A percentile compares a stretch with the other conserved stretches of the same genome.
Conservation (phyloP, 23 red algal genomes). For the Gracilaria vermiculophylla region DNA sequence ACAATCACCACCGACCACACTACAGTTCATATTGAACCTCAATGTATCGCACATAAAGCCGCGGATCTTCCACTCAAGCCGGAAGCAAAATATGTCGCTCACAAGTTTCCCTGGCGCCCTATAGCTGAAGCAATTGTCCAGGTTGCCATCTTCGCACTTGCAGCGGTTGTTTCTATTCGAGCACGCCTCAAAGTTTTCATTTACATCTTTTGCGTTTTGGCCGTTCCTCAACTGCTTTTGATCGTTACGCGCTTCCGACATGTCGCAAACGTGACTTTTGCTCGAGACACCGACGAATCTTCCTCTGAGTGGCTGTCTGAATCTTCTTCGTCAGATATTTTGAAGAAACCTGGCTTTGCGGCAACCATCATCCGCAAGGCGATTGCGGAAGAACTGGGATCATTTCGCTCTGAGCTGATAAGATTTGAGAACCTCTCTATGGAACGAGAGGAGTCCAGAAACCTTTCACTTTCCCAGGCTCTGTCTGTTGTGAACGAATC, state of each 20-base stretch:
- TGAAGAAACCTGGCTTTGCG: not conserved
- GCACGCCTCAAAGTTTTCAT: conserved; percentile 12
- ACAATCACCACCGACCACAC: not conserved
- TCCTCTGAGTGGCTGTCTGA: not conserved
- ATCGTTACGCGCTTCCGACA: conserved; percentile 13
- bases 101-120: not conserved
- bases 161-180: conserved; percentile 7
- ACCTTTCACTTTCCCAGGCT: conserved; percentile 18
- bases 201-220: conserved; percentile 19
- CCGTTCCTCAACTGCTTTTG: conserved; percentile 28
- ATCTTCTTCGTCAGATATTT: not conserved
- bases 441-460: conserved; percentile 29
- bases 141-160: conserved; percentile 16
- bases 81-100: not conserved
- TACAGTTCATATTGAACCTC: not conserved
- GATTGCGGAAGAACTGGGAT: not conserved
- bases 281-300: not conserved
- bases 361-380: not conserved
- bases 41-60: not conserved
- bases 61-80: conserved; percentile 3
- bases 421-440: conserved; percentile 5
- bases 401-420: conserved; percentile 9
- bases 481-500: conserved; percentile 5
- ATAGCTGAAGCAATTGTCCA: conserved; percentile 34
- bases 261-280: too few relatives aligned